These are phyloP conservation scores for Gastrodia elata DNA, from an alignment of 106 monocot genomes.

Conservation along the genomic window DNA sequence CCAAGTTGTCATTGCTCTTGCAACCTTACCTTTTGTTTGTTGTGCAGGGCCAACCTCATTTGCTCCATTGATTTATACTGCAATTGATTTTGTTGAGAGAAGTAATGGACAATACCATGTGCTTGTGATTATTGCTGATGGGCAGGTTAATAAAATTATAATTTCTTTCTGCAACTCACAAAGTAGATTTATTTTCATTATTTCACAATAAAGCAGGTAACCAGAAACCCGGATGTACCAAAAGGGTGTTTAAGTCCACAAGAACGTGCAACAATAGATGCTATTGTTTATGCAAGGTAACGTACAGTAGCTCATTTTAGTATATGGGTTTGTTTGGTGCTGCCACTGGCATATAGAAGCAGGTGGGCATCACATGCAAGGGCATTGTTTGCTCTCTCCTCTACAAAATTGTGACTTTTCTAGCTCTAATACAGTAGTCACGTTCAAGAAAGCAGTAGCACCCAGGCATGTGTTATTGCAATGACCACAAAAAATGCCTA, in stretches of 20 bases:
- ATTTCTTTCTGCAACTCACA: not conserved
- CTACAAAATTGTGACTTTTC: not conserved
- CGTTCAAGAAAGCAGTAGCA: not conserved
- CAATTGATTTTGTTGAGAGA: constrained; percentile 75
- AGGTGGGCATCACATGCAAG: not conserved
- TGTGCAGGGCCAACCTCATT: constrained; percentile 87
- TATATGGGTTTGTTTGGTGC: not conserved
- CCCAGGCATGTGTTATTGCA: not conserved
- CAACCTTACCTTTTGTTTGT: constrained; percentile 7
- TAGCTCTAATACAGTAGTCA: not conserved
- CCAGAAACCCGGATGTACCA: constrained; percentile 31
- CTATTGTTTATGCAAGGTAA: constrained; percentile 88
- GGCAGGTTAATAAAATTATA: constrained; percentile 46
- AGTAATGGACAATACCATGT: constrained; percentile 93
- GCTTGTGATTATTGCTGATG: constrained; percentile 93
- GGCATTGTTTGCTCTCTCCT: not conserved
- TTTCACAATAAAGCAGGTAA: constrained; percentile 40
- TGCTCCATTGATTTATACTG: constrained; percentile 74
- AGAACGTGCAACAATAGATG: constrained; percentile 75
- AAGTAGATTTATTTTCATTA: not conserved
- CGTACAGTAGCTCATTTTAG: not conserved
- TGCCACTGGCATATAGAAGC: not conserved
- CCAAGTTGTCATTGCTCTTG: not conserved
- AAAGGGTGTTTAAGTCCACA: constrained; percentile 61
- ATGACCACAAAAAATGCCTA: not conserved